Percentiles rank a stretch among this genome's conserved stretches.
Evolutionary conservation across 495 filamentous ascomycete species (phyloP).

Genomic region (Podospora fimiseda): DNA sequence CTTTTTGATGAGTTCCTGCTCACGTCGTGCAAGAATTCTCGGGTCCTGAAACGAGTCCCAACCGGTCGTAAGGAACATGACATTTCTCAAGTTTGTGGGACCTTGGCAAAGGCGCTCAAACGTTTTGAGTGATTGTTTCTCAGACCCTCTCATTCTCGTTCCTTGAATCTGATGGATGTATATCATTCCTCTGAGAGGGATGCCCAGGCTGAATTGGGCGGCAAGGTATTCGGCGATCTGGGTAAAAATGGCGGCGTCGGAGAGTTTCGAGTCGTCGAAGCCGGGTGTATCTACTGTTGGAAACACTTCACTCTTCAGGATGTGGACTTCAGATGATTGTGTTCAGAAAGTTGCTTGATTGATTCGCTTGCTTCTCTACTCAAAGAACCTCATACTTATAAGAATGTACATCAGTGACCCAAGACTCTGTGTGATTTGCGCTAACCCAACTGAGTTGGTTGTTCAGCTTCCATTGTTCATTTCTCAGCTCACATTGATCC

Average conservation of each 20-base stretch:
- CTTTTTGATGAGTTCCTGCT: not conserved
- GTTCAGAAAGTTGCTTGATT: no score
- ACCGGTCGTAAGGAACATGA: not conserved
- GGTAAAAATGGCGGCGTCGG: not conserved
- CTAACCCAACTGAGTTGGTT: no score
- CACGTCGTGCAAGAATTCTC: not conserved
- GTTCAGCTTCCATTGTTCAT: no score
- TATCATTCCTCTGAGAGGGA: constrained; percentile 6
- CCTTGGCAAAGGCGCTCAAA: not conserved
- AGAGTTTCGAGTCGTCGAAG: not conserved
- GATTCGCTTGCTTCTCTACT: no score
- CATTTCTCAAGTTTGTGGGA: not conserved
- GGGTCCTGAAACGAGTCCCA: not conserved
- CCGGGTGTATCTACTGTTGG: no score
- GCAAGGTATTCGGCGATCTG: not conserved
- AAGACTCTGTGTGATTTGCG: no score
- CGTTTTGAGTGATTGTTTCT: not conserved
- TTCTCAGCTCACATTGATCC: no score
- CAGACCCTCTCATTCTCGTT: not conserved
- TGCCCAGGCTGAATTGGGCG: not conserved
- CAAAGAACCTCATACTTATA: no score
- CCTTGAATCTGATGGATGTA: not conserved
- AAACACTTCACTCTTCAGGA: no score
- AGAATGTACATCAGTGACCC: no score
- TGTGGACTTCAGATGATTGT: no score